A percentile compares a stretch with the other conserved stretches of the same genome.
phyloP scores from a whole-genome alignment of 2,329 filamentous ascomycete genomes.

The Pseudogymnoascus sp. region DNA sequence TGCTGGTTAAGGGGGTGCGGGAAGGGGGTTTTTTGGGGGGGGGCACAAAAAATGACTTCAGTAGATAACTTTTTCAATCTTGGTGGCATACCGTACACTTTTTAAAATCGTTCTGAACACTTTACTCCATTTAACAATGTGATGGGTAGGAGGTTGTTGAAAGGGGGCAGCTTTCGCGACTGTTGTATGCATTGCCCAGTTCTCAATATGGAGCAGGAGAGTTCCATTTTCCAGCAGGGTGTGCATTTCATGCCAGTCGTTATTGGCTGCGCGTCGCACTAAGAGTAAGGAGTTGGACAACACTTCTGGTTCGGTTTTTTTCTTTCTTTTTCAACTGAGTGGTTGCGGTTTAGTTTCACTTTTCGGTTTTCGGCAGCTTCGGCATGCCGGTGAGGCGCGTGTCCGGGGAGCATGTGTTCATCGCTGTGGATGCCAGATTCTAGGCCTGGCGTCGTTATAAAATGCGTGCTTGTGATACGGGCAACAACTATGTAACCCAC shows the following conservation, averaged over 20 bases:
- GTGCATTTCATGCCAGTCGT: not conserved
- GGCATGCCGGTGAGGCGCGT: not conserved
- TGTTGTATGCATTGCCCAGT: not conserved
- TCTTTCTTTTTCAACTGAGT: not conserved
- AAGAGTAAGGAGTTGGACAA: not conserved
- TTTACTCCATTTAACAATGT: not conserved
- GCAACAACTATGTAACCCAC: too few relatives aligned
- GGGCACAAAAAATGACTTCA: slow-evolving; percentile 3
- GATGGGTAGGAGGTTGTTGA: not conserved
- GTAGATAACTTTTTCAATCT: not conserved
- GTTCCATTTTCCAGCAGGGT: not conserved
- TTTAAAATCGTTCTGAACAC: not conserved
- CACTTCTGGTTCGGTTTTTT: not conserved
- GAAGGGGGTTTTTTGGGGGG: not conserved
- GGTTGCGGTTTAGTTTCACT: not conserved
- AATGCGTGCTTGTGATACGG: too few relatives aligned
- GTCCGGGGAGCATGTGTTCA: not conserved
- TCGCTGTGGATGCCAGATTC: too few relatives aligned
- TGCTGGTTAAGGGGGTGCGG: not conserved
- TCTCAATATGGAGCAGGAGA: not conserved
- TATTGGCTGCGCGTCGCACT: not conserved
- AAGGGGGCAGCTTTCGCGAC: not conserved
- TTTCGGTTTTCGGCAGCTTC: not conserved
- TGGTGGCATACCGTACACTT: not conserved
- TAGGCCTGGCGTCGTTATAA: too few relatives aligned